phyloP scores from a whole-genome alignment of 1,284 basidiomycete genomes.

The Apiotrichum gracile region DNA sequence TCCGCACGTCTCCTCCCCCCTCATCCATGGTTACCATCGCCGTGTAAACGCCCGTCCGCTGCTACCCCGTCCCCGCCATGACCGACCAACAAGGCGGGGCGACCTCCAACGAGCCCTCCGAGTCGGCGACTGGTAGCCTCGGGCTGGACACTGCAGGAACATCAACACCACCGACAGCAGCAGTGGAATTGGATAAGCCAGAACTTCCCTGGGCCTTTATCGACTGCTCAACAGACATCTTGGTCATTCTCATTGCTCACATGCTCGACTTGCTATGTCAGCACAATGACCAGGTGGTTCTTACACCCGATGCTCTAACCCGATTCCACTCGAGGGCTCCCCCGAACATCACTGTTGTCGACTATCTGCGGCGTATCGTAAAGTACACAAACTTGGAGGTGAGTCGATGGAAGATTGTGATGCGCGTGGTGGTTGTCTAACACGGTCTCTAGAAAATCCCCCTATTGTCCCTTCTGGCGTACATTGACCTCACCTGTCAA shows the following conservation, averaged over 20 bases:
- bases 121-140: background rate
- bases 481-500: constrained; percentile 89
- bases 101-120: background rate
- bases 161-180: background rate
- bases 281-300: constrained; percentile 80
- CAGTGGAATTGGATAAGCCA: too few species aligned
- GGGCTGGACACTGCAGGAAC: background rate
- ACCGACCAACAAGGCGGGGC: constrained; percentile 10
- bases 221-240: constrained; percentile 68
- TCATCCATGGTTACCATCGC: background rate
- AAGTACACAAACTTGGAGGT: constrained; percentile 91
- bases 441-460: constrained; percentile 63
- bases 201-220: constrained; percentile 48
- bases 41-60: background rate
- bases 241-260: constrained; percentile 82
- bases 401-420: constrained; percentile 19
- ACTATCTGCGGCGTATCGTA: constrained; percentile 85
- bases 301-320: constrained; percentile 56
- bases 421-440: background rate
- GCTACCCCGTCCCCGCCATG: constrained; percentile 5
- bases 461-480: constrained; percentile 79
- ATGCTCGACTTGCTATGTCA: constrained; percentile 87
- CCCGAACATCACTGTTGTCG: constrained; percentile 74
- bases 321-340: constrained; percentile 88
- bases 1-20: too few species aligned